Percentiles rank a stretch among this genome's conserved stretches.
Conservation (phyloP, 108 stramenopile species). For the Fragilariopsis cylindrus region DNA sequence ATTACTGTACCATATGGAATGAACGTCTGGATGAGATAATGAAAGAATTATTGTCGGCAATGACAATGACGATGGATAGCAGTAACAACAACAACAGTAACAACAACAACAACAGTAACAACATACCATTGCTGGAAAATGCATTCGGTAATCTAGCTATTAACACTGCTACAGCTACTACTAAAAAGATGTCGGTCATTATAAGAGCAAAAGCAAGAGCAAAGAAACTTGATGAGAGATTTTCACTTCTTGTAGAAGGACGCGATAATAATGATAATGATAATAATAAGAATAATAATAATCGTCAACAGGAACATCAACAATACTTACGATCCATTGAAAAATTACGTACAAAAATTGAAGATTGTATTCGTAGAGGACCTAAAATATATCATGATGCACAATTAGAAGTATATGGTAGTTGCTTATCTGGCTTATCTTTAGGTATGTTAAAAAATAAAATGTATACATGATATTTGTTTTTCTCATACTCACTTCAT, state of each 20-base stretch:
- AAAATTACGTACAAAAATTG: constrained; percentile 18
- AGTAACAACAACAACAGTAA: background rate
- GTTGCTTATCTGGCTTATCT: constrained; percentile 2
- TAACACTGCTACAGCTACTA: background rate
- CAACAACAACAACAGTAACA: too few relatives aligned
- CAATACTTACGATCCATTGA: background rate
- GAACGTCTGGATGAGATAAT: background rate
- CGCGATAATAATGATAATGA: background rate
- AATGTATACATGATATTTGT: too few relatives aligned
- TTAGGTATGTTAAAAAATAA: background rate
- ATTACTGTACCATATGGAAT: background rate
- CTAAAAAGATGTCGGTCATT: background rate
- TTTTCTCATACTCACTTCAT: too few relatives aligned
- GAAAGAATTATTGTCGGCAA: background rate
- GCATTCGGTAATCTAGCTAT: background rate
- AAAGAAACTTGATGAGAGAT: background rate
- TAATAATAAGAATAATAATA: background rate
- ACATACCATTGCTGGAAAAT: background rate
- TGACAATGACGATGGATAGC: background rate
- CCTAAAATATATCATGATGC: constrained; percentile 6
- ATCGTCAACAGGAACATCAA: too few relatives aligned
- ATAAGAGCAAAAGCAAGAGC: background rate
- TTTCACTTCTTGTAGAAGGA: background rate
- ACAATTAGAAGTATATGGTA: background rate
- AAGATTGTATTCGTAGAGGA: constrained; percentile 8